phyloP scores from a whole-genome alignment of 768 basidiomycete species.

The Imleria badia region DNA sequence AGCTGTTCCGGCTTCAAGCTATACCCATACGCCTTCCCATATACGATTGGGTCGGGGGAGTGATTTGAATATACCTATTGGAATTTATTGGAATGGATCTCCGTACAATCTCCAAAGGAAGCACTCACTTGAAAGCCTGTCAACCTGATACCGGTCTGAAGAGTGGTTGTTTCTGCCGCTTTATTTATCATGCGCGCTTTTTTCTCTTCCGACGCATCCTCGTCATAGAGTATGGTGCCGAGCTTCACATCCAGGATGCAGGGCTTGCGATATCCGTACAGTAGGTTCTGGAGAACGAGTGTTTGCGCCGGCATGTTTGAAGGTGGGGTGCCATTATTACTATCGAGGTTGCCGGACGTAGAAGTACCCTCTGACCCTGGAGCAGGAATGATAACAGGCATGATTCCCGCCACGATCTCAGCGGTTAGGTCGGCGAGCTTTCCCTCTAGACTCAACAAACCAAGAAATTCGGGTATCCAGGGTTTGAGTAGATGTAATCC shows the following conservation, averaged over 20 bases:
- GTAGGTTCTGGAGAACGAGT: conserved; percentile 83
- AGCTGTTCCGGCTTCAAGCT: conserved; percentile 68
- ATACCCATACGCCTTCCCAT: conserved; percentile 78
- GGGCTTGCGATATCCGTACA: conserved; percentile 71
- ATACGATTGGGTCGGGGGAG: conserved; percentile 54
- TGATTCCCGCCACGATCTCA: not conserved
- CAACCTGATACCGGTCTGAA: conserved; percentile 73
- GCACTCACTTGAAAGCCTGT: conserved; percentile 85
- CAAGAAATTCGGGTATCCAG: conserved; percentile 76
- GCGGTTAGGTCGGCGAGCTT: conserved; percentile 18
- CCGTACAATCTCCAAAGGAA: not conserved
- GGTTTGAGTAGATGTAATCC: conserved; percentile 37
- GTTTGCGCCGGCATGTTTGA: conserved; percentile 45
- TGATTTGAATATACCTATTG: conserved; percentile 70
- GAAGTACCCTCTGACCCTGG: conserved; percentile 48
- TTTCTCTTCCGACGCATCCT: conserved; percentile 67
- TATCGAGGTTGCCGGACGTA: not conserved
- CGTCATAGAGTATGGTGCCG: conserved; percentile 85
- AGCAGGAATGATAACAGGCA: conserved; percentile 24
- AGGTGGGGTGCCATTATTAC: not conserved
- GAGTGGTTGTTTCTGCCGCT: conserved; percentile 69
- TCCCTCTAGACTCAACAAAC: conserved; percentile 75
- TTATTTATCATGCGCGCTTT: conserved; percentile 70
- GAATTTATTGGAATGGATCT: not conserved
- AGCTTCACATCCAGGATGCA: conserved; percentile 93